phyloP scores from a whole-genome alignment of 129 eudicot genomes.

The Tagetes patula region DNA sequence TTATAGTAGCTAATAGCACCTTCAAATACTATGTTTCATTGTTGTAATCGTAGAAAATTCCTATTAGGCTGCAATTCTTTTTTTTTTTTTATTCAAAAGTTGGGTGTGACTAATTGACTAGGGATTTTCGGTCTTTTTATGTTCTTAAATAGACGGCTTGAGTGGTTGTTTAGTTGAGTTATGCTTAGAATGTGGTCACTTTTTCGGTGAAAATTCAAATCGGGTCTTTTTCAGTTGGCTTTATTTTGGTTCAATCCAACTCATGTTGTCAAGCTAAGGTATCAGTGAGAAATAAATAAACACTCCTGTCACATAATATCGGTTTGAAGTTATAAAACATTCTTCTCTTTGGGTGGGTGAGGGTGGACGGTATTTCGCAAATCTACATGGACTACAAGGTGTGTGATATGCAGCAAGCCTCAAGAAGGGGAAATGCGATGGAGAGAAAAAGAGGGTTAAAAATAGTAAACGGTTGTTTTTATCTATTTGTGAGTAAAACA shows the following conservation, averaged over 20 bases:
- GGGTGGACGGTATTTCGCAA: not conserved
- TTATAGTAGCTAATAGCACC: not conserved
- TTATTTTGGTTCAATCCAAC: not conserved
- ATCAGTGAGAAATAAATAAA: not conserved
- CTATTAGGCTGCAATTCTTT: no score
- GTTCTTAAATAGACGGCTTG: not conserved
- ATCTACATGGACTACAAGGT: slow-evolving; percentile 4
- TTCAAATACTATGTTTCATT: slow-evolving; percentile 2
- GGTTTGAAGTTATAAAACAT: not conserved
- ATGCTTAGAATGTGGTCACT: not conserved
- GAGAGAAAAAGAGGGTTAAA: slow-evolving; percentile 1
- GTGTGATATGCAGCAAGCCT: slow-evolving; percentile 9
- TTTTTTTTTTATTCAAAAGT: no score
- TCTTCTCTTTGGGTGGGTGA: not conserved
- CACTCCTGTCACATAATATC: not conserved
- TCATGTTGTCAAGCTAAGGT: not conserved
- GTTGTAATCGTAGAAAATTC: not conserved
- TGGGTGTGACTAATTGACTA: not conserved
- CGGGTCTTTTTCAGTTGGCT: not conserved
- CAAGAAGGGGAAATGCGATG: not conserved
- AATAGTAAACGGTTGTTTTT: not conserved
- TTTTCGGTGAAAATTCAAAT: slow-evolving; percentile 1
- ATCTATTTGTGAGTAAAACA: not conserved
- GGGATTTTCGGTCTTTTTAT: not conserved
- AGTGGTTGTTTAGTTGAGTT: not conserved